Evolutionary conservation across 1,139 yeast genomes (phyloP).

Genomic region (Citeromyces siamensis): DNA sequence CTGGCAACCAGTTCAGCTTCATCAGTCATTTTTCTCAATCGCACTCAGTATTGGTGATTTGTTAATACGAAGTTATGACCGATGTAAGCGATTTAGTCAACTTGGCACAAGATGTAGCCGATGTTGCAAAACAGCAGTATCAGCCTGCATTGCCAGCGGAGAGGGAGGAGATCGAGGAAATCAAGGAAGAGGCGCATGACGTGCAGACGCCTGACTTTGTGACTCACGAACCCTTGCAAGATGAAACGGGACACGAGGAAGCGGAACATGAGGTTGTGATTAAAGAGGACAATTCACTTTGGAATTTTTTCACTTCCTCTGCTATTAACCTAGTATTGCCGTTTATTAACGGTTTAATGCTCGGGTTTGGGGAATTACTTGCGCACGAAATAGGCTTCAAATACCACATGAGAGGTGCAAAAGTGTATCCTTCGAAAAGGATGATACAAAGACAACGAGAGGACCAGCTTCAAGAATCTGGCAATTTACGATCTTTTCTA

Average conservation of each 20-base stretch:
- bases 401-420: constrained; percentile 71
- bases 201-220: not conserved
- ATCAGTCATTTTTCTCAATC: constrained; percentile 17
- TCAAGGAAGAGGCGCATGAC: not conserved
- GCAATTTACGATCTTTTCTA: not conserved
- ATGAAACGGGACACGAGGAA: too few species aligned
- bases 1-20: constrained; percentile 41
- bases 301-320: constrained; percentile 31
- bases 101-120: constrained; percentile 7
- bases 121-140: constrained; percentile 8
- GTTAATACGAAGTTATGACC: not conserved
- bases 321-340: constrained; percentile 77
- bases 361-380: constrained; percentile 90
- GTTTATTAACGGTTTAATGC: constrained; percentile 87
- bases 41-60: constrained; percentile 19
- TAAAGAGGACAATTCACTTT: constrained; percentile 10
- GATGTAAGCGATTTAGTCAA: constrained; percentile 3
- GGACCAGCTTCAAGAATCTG: not conserved
- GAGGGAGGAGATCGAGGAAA: constrained; percentile 6
- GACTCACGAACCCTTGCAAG: not conserved
- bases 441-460: constrained; percentile 3
- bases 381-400: constrained; percentile 89
- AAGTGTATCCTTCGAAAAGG: constrained; percentile 21
- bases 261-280: not conserved
- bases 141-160: constrained; percentile 10